Percentiles rank a stretch among this genome's conserved stretches.
These are phyloP conservation scores for Chrysanthemum makinoi DNA, from an alignment of 129 eudicot genomes.

Conservation along the genomic window DNA sequence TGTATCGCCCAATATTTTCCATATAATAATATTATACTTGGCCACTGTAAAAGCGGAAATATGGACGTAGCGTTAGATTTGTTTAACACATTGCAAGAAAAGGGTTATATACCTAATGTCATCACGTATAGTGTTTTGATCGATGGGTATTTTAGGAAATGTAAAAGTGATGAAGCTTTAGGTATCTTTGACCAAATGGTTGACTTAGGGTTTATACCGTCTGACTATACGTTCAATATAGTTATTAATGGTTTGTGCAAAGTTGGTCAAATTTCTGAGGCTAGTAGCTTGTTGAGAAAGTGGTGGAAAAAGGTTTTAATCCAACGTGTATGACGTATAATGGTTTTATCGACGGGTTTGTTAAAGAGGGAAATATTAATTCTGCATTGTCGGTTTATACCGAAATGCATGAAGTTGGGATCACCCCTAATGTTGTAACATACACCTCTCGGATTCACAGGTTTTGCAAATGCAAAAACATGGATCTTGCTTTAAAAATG, in stretches of 20 bases:
- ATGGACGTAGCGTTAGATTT: slow-evolving; percentile 50
- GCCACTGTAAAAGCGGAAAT: slow-evolving; percentile 63
- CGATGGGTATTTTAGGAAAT: slow-evolving; percentile 60
- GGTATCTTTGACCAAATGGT: slow-evolving; percentile 58
- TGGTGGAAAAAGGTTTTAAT: slow-evolving; percentile 39
- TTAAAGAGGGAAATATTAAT: slow-evolving; percentile 53
- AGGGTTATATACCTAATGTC: slow-evolving; percentile 50
- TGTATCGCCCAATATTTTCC: slow-evolving; percentile 52
- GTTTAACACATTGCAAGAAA: slow-evolving; percentile 48
- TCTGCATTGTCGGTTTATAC: slow-evolving; percentile 67
- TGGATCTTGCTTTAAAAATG: slow-evolving; percentile 68
- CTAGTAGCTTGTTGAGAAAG: slow-evolving; percentile 44
- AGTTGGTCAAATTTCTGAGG: slow-evolving; percentile 58
- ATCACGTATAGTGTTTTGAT: slow-evolving; percentile 69
- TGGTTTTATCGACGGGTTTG: slow-evolving; percentile 69
- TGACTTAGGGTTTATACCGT: slow-evolving; percentile 49
- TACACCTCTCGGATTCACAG: slow-evolving; percentile 67
- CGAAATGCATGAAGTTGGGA: slow-evolving; percentile 55
- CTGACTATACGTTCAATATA: slow-evolving; percentile 58
- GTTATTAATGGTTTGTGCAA: slow-evolving; percentile 69
- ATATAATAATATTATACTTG: slow-evolving; percentile 61
- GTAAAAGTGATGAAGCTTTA: slow-evolving; percentile 54
- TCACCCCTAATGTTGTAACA: slow-evolving; percentile 61
- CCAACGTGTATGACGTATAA: slow-evolving; percentile 70
- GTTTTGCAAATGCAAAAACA: slow-evolving; percentile 51